These are phyloP conservation scores for Cucurbita maxima DNA, from an alignment of 306 rosid genomes.

Conservation along the genomic window DNA sequence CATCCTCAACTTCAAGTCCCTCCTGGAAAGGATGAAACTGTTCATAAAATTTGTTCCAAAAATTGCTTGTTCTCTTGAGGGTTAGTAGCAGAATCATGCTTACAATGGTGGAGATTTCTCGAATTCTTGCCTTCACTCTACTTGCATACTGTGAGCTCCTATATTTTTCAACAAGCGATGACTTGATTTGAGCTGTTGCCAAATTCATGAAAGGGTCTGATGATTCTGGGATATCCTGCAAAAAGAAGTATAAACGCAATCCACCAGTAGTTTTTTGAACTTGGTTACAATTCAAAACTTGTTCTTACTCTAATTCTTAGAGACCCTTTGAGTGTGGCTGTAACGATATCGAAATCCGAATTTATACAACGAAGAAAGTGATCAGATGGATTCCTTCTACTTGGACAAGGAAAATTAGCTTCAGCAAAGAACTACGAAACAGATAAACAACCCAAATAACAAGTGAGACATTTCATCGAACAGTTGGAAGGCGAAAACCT, in stretches of 20 bases:
- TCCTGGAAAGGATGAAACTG: conserved; percentile 30
- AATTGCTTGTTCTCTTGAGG: background rate
- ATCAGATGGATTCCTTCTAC: conserved; percentile 84
- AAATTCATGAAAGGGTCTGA: conserved; percentile 65
- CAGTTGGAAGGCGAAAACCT: background rate
- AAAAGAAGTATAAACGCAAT: background rate
- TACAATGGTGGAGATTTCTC: conserved; percentile 58
- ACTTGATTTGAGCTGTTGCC: conserved; percentile 73
- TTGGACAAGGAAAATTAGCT: conserved; percentile 85
- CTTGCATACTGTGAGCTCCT: conserved; percentile 48
- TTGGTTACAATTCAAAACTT: background rate
- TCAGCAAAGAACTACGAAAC: conserved; percentile 58
- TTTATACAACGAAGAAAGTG: conserved; percentile 85
- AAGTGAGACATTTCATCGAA: background rate
- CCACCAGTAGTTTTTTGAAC: background rate
- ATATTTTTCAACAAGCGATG: conserved; percentile 58
- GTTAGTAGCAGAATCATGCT: conserved; percentile 3
- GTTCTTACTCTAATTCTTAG: conserved; percentile 14
- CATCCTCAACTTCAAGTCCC: conserved; percentile 23
- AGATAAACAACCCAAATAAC: background rate
- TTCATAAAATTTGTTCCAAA: background rate
- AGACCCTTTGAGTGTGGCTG: conserved; percentile 25
- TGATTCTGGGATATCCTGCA: conserved; percentile 58
- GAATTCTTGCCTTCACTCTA: conserved; percentile 41
- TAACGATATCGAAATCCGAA: conserved; percentile 65